Evolutionary conservation across 495 filamentous ascomycete genomes (phyloP).

Genomic region (Penicillium canescens): DNA sequence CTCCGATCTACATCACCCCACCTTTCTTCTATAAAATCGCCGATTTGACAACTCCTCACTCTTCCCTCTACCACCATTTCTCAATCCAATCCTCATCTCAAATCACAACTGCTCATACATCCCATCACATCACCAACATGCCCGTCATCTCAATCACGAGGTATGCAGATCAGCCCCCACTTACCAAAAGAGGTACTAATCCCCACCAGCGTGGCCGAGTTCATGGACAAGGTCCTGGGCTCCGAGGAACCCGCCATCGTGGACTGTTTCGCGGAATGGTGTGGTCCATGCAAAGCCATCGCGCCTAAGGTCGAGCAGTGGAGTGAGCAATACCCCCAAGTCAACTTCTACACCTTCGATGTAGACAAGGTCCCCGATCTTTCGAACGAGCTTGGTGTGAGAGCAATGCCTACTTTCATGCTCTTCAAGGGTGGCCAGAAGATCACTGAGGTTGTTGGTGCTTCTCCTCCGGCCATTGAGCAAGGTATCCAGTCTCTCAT

Average conservation of each 20-base stretch:
- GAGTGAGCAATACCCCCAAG: conserved; percentile 51
- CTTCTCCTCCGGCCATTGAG: conserved; percentile 49
- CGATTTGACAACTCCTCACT: neutral
- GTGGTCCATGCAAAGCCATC: conserved; percentile 86
- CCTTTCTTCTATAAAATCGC: neutral
- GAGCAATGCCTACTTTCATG: conserved; percentile 87
- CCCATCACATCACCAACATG: neutral
- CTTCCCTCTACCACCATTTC: neutral
- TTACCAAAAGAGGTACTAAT: neutral
- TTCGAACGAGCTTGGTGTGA: conserved; percentile 71
- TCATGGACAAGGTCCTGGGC: conserved; percentile 33
- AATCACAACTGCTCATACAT: neutral
- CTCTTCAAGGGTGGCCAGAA: conserved; percentile 74
- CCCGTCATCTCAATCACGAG: conserved; percentile 4
- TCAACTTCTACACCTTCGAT: conserved; percentile 83
- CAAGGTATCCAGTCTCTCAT: conserved; percentile 6
- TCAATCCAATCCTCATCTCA: neutral
- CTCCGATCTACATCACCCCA: conserved; percentile 2
- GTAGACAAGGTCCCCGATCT: conserved; percentile 77
- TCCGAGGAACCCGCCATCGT: conserved; percentile 57
- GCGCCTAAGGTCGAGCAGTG: conserved; percentile 67
- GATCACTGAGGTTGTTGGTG: conserved; percentile 68
- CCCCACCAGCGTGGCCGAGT: conserved; percentile 14
- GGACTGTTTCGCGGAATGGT: conserved; percentile 87
- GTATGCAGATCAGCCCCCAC: neutral